phyloP scores from a whole-genome alignment of 495 filamentous ascomycete genomes.

The Lichenothelia convexa region DNA sequence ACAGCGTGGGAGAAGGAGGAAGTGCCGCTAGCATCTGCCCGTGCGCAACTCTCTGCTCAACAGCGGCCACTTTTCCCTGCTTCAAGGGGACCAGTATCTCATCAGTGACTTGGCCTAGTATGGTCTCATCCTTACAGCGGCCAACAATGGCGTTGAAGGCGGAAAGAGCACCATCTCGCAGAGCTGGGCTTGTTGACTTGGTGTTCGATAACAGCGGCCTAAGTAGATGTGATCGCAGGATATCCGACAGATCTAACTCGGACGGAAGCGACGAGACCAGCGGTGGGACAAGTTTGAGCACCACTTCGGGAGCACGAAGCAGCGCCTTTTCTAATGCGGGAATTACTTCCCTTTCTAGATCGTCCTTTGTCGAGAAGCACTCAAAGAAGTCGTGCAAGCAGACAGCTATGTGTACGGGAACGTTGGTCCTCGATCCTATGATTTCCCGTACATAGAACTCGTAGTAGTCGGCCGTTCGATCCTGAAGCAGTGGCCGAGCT shows the following conservation, averaged over 20 bases:
- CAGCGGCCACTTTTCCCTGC: conserved; percentile 55
- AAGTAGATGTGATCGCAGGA: conserved; percentile 47
- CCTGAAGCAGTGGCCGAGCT: conserved; percentile 37
- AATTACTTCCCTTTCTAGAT: conserved; percentile 55
- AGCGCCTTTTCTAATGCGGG: conserved; percentile 77
- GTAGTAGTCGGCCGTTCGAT: conserved; percentile 50
- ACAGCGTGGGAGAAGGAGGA: conserved; percentile 33
- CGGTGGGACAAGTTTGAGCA: conserved; percentile 53
- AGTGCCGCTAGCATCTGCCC: conserved; percentile 56
- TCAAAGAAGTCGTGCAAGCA: conserved; percentile 70
- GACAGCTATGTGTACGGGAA: conserved; percentile 53
- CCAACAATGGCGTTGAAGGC: conserved; percentile 48
- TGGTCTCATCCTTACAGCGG: conserved; percentile 34
- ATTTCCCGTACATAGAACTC: conserved; percentile 73
- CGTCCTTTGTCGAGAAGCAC: conserved; percentile 53
- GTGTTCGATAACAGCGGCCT: conserved; percentile 74
- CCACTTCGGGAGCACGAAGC: conserved; percentile 74
- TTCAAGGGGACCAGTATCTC: conserved; percentile 67
- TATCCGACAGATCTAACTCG: conserved; percentile 55
- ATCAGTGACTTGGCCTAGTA: conserved; percentile 45
- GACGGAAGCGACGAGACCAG: conserved; percentile 49
- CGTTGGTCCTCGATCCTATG: conserved; percentile 51
- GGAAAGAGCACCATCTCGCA: conserved; percentile 54
- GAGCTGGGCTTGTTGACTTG: conserved; percentile 67
- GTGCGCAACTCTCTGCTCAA: conserved; percentile 66